Base-by-base conservation (phyloP, 2,329 filamentous ascomycete species). In the Venturia aucupariae region DNA sequence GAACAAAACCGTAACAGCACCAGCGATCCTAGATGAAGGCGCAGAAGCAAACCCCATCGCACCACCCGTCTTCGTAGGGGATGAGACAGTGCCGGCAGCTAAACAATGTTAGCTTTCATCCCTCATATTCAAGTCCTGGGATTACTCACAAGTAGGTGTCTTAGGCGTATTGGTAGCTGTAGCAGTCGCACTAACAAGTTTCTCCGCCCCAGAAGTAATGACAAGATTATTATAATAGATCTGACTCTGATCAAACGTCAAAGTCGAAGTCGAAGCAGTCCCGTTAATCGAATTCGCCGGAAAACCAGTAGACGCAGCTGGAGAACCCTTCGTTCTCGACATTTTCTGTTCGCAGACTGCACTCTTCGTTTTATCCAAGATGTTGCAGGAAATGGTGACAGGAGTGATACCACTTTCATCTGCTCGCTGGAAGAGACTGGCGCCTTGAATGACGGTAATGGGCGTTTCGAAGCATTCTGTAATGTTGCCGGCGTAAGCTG, bases 361-460 rank as follows among this genome's bases (percentile, higher is more conserved):
- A 10, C 24, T 30, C 54, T 38, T 46, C 22, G 51, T 41, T n/a
- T 19, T 38, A 19, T 35, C 55, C n/a, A 32, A 8, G 51, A 64
- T 64, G 13, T 60, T 64, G 63, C 63, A 64, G 19, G 24, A 35
- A 7, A 64, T 46, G 13, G 54, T 64, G 6, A 46, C 48, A 38
- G 63, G 51, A 4, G 41, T 38, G 17, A 30, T 24, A 61, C 24
- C 35, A 22, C 27, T 38, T 30, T 42, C 15, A 39, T 64, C 55
- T 5, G 44, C 30, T 32, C 64, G 60, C 6, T 22, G 38, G 46
- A 65, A 65, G 22, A 65, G 24, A 39, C n/a, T 27, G 3, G 60
- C 41, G n/a, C 64, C 64, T 46, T 62, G 59, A 1, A 60, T 65
- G 11, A 65, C 41, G 27, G 60, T 65, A 59, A 65, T 44, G 27